A percentile compares a stretch with the other conserved stretches of the same genome.
phyloP scores from a whole-genome alignment of 805 yeast genomes.

The Groenewaldozyma salmanticensis region DNA sequence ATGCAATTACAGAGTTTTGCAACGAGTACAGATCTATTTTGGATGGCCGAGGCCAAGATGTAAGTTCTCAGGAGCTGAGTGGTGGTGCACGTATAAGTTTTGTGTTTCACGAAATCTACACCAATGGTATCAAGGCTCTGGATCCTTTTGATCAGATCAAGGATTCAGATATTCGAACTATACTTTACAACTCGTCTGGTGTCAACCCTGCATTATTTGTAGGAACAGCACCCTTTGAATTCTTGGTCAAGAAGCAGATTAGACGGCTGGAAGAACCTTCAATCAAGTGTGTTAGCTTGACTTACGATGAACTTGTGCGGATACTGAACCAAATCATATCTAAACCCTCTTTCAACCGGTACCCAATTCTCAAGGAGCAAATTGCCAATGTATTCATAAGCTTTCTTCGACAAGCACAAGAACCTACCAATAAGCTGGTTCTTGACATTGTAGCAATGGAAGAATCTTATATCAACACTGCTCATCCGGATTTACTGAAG shows the following conservation, averaged over 20 bases:
- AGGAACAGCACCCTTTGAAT: constrained; percentile 96
- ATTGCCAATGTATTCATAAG: constrained; percentile 70
- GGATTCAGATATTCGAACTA: constrained; percentile 92
- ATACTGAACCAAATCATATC: constrained; percentile 75
- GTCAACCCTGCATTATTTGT: constrained; percentile 93
- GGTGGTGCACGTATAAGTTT: constrained; percentile 98
- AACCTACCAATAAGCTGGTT: constrained; percentile 82
- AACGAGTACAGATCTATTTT: constrained; percentile 85
- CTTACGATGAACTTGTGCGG: constrained; percentile 90
- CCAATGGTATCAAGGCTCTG: constrained; percentile 81
- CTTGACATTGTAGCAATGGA: constrained; percentile 75
- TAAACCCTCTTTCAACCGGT: constrained; percentile 75
- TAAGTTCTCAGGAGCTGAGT: constrained; percentile 79
- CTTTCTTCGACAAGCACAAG: constrained; percentile 64
- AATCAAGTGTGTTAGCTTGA: constrained; percentile 74
- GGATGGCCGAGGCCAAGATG: constrained; percentile 87
- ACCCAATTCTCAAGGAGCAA: constrained; percentile 84
- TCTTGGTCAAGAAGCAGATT: constrained; percentile 87
- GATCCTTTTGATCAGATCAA: constrained; percentile 96
- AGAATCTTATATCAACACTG: constrained; percentile 92
- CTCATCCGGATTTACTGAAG: constrained; percentile 91
- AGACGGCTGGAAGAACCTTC: constrained; percentile 92
- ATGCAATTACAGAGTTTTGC: constrained; percentile 84
- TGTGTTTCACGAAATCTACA: constrained; percentile 92
- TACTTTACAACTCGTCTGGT: constrained; percentile 94